Evolutionary conservation across 2,329 filamentous ascomycete species (phyloP), one percentile per base, ranked within the genome.

Genomic region (Pyricularia pennisetigena): DNA sequence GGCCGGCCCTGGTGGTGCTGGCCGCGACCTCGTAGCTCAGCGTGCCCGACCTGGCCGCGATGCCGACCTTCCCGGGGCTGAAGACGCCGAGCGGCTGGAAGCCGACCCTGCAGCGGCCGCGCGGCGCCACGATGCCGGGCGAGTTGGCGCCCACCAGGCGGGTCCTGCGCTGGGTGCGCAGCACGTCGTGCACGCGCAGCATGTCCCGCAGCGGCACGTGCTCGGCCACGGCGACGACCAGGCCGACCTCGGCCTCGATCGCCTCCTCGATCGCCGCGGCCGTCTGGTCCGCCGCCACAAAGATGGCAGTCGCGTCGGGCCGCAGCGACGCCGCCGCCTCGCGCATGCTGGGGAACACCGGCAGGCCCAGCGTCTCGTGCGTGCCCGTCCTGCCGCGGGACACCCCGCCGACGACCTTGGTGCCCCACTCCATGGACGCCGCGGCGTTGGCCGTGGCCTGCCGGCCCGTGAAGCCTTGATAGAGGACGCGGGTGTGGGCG

Each of bases 161-260:
- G 0, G 89, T 91, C 72, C 86, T 89, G 0, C 84, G 88, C 74
- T 94, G 91, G 0, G 89, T 90, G 70, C 86, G 82, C 4, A 94
- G 82, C 65, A 92, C 88, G 28, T 88, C 88, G 67, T 92, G 88
- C 67, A 84, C 79, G 78, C 90, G 85, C 71, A 94, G 82, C 75
- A 94, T 89, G 74, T 94, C 90, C 75, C 93, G 90, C 23, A 93
- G 79, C 0, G 91, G 91, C 41, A 94, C 89, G 75, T 93, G 90
- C 75, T 94, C 91, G 6, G 91, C 90, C 7, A 94, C 91, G 6
- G 90, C 89, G 7, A 93, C 90, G 26, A 94, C 87, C 1, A 94
- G 82, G 0, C 90, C 90, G 0, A 94, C 88, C 74, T 94, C 90
- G 0, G 90, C 90, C 74, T 91, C 90, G 69, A 94, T 89, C 1